Evolutionary conservation across 1,284 basidiomycete species (phyloP), one percentile per base, ranked within the genome.

Genomic region (Peniophora sp.): DNA sequence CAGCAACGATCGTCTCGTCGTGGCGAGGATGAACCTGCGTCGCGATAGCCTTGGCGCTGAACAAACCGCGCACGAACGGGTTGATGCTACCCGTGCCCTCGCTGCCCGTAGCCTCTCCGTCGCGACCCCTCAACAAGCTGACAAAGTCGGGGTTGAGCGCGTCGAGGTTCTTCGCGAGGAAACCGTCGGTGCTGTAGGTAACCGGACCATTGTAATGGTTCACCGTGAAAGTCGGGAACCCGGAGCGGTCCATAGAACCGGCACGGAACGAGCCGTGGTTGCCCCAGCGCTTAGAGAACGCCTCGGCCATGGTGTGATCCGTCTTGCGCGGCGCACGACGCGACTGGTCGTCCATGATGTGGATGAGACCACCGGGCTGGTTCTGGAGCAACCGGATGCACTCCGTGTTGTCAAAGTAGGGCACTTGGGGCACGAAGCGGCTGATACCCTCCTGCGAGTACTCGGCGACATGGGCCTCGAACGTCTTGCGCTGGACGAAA

Each of bases 281-380:
- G 3, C 85, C 89, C 92, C 94, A 98, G 2, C 94, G 82, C 69
- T 97, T 97, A 50, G 80, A 75, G 63, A 98, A 93, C 0, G 94
- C 91, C 58, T 97, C 92, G 16, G 96, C 83, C 92, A 98, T 97
- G 3, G 89, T 92, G 52, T 86, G 78, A 61, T 97, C 92, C 6
- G 85, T 93, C 44, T 45, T 45, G 14, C 44, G 19, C 12, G 44
- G 44, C 20, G 23, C 23, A 39, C 89, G 78, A 16, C 87, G 78
- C 10, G 93, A 89, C 67, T 97, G 93, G 63, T 99, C 96, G 64
- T 98, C 95, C 85, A 98, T 92, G 67, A 98, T 98, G 63, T 96
- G 92, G 49, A 97, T 85, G 27, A 99, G 75, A 3, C 97, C 96
- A 14, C 92, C 92, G 2, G 92, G 94, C 57, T 79, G 77, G 64